Evolutionary conservation across 2,329 filamentous ascomycete genomes (phyloP).

Genomic region (Fusarium globosum): DNA sequence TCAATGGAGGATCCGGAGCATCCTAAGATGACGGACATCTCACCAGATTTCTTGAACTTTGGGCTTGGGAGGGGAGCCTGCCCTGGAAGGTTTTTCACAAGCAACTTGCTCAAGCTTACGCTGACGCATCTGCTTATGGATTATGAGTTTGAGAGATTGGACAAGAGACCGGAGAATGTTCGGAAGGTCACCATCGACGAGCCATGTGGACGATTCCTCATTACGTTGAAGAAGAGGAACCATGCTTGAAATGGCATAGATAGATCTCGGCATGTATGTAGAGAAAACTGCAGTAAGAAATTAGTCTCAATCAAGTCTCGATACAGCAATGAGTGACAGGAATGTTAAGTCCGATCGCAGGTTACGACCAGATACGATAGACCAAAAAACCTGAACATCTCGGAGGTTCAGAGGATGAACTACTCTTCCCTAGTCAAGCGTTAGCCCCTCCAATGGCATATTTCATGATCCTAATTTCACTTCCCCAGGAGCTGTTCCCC

Average conservation of each 20-base stretch:
- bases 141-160: conserved; percentile 21
- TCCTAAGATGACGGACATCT: conserved; percentile 28
- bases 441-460: neutral
- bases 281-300: neutral
- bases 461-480: neutral
- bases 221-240: conserved; percentile 15
- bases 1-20: conserved; percentile 14
- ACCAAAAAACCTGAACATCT: neutral
- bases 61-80: conserved; percentile 19
- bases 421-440: neutral
- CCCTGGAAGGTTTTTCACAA: conserved; percentile 24
- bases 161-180: conserved; percentile 17
- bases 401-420: neutral
- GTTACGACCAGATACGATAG: neutral
- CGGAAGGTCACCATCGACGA: conserved; percentile 27
- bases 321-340: neutral
- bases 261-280: neutral
- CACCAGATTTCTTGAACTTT: conserved; percentile 25
- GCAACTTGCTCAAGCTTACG: conserved; percentile 27
- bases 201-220: conserved; percentile 14
- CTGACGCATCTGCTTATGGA: conserved; percentile 18
- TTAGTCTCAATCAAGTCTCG: fast-evolving
- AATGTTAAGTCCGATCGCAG: too few species aligned
- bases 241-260: neutral
- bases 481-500: neutral